Evolutionary conservation across 2,329 filamentous ascomycete genomes (phyloP), one percentile per base, ranked within the genome.

Genomic region (Xylariomycetidae sp.): DNA sequence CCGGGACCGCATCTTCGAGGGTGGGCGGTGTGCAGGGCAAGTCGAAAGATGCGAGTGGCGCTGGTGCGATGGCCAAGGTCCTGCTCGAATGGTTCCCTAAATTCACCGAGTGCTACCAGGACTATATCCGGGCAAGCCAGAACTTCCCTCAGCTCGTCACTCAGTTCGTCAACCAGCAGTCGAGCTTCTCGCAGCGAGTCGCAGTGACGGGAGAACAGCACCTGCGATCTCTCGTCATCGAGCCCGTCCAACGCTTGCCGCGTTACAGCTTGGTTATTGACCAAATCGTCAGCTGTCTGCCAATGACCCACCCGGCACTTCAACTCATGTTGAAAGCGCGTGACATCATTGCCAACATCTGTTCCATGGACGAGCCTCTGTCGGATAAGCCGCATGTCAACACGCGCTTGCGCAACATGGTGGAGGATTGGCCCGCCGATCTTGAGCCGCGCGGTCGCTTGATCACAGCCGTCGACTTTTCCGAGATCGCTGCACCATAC

Each of bases 181-280:
- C 88, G 2, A 89, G 82, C 50, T 90, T 95, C 55, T 82, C 83
- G 3, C 81, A 83, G 47, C 72, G 85, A 28, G 77, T 95, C 3
- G 77, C 85, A 32, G 79, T 89, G 43, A 83, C 83, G 3, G 90
- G 92, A 35, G 92, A 96, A 57, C 92, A 98, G 62, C 76, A 80
- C 37, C 74, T 96, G 34, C 88, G 86, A 30, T 96, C 92, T 4
- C 75, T 92, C 42, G 73, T 98, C 34, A 98, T 98, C 56, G 92
- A 98, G 60, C 92, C 92, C 3, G 89, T 98, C 1, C 92, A 98
- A 59, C 76, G 92, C 32, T 72, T 98, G 32, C 92, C 92, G 17
- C 82, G 92, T 17, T 98, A 98, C 63, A 95, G 87, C 52, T 69
- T 98, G 22, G 82, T 96, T 53, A 96, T 98, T 49, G 92, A 98